phyloP scores from a whole-genome alignment of 768 basidiomycete genomes.

The Termitomyces sp. region DNA sequence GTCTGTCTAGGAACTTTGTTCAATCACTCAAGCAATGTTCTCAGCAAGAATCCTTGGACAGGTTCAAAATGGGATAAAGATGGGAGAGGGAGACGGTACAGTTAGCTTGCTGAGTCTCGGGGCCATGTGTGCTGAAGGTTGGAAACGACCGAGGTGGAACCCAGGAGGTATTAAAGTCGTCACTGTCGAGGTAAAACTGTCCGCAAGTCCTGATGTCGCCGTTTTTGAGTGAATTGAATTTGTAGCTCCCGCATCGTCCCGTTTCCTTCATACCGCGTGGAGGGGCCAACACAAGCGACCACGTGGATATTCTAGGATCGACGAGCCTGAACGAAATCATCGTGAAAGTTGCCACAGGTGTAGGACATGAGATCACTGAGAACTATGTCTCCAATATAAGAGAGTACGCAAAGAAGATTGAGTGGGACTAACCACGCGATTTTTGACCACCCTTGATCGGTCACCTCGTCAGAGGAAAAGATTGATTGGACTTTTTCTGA shows the following conservation, averaged over 20 bases:
- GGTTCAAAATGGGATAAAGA: conserved; percentile 81
- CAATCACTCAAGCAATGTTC: not conserved
- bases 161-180: conserved; percentile 83
- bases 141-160: conserved; percentile 88
- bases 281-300: conserved; percentile 88
- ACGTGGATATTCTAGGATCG: conserved; percentile 82
- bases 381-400: conserved; percentile 72
- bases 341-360: conserved; percentile 83
- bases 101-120: conserved; percentile 82
- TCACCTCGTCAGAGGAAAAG: conserved; percentile 7
- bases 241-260: conserved; percentile 76
- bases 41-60: not conserved
- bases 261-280: conserved; percentile 72
- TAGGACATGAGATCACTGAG: conserved; percentile 66
- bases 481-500: conserved; percentile 15
- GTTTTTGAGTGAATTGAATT: not conserved
- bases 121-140: conserved; percentile 96
- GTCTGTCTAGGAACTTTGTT: conserved; percentile 21
- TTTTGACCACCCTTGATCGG: not conserved
- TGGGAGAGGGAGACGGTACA: conserved; percentile 96
- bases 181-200: conserved; percentile 70
- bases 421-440: conserved; percentile 60
- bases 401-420: conserved; percentile 66
- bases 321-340: conserved; percentile 86
- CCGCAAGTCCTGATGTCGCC: not conserved